Conservation (phyloP, 2,329 filamentous ascomycete genomes). For the Exophiala phaeomuriformis region DNA sequence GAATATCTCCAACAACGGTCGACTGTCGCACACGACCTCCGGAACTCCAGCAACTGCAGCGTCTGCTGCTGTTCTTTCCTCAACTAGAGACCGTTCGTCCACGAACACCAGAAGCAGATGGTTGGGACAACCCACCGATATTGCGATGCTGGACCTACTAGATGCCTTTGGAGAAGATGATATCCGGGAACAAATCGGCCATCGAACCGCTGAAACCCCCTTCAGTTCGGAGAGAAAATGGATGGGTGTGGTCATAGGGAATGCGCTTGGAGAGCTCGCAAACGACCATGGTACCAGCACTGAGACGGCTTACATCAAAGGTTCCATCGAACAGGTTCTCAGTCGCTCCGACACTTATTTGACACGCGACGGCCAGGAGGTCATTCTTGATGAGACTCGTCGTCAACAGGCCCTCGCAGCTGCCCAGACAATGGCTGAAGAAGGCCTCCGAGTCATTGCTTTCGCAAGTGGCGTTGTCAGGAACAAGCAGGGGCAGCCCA, state of each 20-base stretch:
- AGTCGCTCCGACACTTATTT: conserved; percentile 85
- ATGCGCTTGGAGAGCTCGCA: conserved; percentile 37
- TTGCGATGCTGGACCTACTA: conserved; percentile 89
- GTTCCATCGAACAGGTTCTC: conserved; percentile 79
- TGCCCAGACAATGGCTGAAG: conserved; percentile 77
- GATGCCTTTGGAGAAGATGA: conserved; percentile 90
- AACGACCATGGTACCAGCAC: conserved; percentile 53
- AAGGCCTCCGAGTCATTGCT: conserved; percentile 82
- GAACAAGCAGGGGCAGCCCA: conserved; percentile 42
- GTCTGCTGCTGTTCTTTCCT: conserved; percentile 75
- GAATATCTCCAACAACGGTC: conserved; percentile 92
- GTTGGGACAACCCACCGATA: conserved; percentile 94
- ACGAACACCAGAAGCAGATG: conserved; percentile 72
- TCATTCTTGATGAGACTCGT: conserved; percentile 70
- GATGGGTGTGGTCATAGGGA: conserved; percentile 90
- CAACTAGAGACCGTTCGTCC: conserved; percentile 59
- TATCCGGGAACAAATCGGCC: conserved; percentile 76
- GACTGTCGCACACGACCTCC: conserved; percentile 65
- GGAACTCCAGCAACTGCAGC: conserved; percentile 62
- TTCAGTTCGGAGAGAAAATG: conserved; percentile 98
- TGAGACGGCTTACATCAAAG: conserved; percentile 91
- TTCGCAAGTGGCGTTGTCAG: conserved; percentile 77
- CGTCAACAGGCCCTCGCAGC: conserved; percentile 69
- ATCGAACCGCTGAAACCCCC: conserved; percentile 74
- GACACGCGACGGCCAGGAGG: conserved; percentile 74